phyloP scores from a whole-genome alignment of 1,284 basidiomycete genomes.

The Tilletia horrida region DNA sequence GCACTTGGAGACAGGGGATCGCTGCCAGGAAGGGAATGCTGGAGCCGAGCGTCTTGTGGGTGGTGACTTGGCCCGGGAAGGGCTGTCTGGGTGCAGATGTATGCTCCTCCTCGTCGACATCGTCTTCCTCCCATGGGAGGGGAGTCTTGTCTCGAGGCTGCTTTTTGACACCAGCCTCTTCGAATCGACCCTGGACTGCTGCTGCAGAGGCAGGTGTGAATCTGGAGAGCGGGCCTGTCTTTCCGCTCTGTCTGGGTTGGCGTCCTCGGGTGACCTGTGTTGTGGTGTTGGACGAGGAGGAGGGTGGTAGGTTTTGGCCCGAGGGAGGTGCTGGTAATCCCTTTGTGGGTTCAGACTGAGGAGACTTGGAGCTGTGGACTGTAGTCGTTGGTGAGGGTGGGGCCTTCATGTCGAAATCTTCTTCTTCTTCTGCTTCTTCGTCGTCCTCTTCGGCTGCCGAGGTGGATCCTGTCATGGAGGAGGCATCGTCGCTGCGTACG shows the following conservation, averaged over 20 bases:
- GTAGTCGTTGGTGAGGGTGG: not conserved
- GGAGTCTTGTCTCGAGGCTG: not conserved
- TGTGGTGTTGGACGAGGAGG: not conserved
- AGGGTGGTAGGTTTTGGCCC: not conserved
- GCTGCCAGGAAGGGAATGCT: constrained; percentile 9
- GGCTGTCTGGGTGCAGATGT: not conserved
- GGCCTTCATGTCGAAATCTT: not conserved
- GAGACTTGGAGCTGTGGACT: constrained; percentile 11
- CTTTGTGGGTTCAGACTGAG: not conserved
- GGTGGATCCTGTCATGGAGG: constrained; percentile 1
- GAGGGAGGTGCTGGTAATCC: not conserved
- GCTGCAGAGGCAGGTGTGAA: not conserved
- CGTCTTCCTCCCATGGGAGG: constrained; percentile 13
- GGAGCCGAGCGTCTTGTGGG: constrained; percentile 11
- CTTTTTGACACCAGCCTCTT: not conserved
- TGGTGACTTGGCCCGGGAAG: not conserved
- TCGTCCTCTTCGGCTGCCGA: not conserved
- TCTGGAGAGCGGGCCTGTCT: not conserved
- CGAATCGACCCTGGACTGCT: not conserved
- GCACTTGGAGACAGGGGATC: constrained; percentile 9
- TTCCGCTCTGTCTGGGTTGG: not conserved
- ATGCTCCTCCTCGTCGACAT: constrained; percentile 14
- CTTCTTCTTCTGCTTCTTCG: not conserved
- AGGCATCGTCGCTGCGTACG: not conserved
- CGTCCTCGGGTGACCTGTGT: not conserved